Evolutionary conservation across 345 rosid species (phyloP), one percentile per base, ranked within the genome.

Genomic region (Eucalyptus urophylla): DNA sequence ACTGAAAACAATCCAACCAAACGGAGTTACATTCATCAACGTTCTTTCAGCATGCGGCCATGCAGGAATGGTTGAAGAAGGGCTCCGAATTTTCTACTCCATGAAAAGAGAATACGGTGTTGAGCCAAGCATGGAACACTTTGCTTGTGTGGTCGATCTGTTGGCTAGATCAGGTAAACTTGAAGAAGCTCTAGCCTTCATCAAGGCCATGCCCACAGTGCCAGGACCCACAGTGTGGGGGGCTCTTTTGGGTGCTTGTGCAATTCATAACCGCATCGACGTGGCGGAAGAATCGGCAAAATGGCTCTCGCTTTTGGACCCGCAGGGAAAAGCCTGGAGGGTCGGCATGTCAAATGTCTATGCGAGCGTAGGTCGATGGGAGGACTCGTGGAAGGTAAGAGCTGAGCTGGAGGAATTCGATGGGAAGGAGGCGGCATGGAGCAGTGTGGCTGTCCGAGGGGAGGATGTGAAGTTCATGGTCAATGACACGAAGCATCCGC

Each of bases 81-180:
- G 97, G 89, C 89, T 93, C 91, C 53, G 53, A 56, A 90, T 93
- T 92, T 95, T 97, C 90, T 86, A 91, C 47, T 92, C 92, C 94
- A 96, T 97, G 96, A 92, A 91, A 7, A 88, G 90, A 80, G 87
- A 86, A 44, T 92, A 94, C n/a, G 91, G 94, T 85, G 87, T 95
- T 19, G 88, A 87, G 87, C 97, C 96, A 72, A 94, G 91, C 86
- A 93, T 93, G n/a, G 97, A 96, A 86, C 98, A 97, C 89, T 93
- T 92, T 89, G 95, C 98, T 37, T 95, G 99, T 88, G 95, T 96
- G 96, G 97, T 97, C 25, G 98, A 95, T 92, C 90, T 97, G 80
- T 88, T 97, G 92, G 95, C 96, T 80, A 95, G 97, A 86, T 97
- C 97, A 88, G 98, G 96, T 86, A 93, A 91, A 89, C 93, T 96